Evolutionary conservation across 2,329 filamentous ascomycete genomes (phyloP), one percentile per base, ranked within the genome.

Genomic region (Fusarium pseudograminearum): DNA sequence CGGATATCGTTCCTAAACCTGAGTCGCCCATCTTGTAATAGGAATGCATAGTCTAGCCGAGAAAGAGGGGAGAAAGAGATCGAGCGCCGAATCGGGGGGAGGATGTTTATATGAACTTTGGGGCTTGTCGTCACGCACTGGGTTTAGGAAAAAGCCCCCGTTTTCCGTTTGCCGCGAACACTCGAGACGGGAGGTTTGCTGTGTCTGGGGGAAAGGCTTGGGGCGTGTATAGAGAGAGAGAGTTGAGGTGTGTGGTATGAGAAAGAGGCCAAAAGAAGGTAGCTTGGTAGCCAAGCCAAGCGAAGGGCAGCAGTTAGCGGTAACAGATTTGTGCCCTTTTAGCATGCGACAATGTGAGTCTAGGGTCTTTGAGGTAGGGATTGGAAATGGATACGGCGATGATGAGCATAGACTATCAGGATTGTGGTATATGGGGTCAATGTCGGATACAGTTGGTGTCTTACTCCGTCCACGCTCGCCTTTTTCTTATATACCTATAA

Each of bases 1-100:
- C 61, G 30, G 48, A 70, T 57, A 60, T 26, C 38, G 57, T 62
- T 57, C 69, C 67, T 63, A 64, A 51, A 45, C 71, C 68, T 20
- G 72, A 71, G 48, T 75, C 63, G 30, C 67, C 71, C 74, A 76
- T 73, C 44, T 73, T 76, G 40, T 69, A 62, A 57, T 76, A 77
- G 24, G 66, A 65, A 52, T 56, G 52, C 64, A 67, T 65, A 55
- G 36, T 59, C 54, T 59, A 65, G 31, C 57, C 53, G 9, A 56
- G 44, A 47, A 60, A 36, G 60, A 47, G 55, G 36, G 36, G 63
- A 57, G 46, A 53, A 65, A 61, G 38, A 40, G 44, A 48, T 28
- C 26, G 51, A 64, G 44, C 9, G 34, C 46, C 36, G 24, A 56
- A 65, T 60, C 42, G 56, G 67, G 59, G 44, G 44, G 53, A 51